phyloP scores from a whole-genome alignment of 2,329 filamentous ascomycete genomes.

The Talaromyces sp. region DNA sequence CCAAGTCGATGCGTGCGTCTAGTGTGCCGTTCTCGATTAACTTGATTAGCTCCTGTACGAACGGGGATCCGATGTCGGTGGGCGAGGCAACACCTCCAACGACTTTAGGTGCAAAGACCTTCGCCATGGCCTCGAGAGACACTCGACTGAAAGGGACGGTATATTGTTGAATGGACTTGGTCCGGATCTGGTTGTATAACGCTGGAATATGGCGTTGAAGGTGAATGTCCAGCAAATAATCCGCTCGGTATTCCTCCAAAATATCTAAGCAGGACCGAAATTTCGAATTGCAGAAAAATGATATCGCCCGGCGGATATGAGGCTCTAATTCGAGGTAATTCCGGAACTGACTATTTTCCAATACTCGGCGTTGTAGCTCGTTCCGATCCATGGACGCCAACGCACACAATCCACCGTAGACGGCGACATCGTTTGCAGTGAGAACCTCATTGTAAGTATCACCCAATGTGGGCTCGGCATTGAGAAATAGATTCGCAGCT shows the following conservation, averaged over 20 bases:
- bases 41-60: slow-evolving; percentile 59
- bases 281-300: slow-evolving; percentile 81
- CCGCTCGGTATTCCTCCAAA: slow-evolving; percentile 71
- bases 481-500: slow-evolving; percentile 68
- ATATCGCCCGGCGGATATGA: slow-evolving; percentile 85
- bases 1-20: slow-evolving; percentile 76
- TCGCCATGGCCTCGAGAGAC: slow-evolving; percentile 70
- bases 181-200: slow-evolving; percentile 71
- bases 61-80: slow-evolving; percentile 52
- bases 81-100: slow-evolving; percentile 46
- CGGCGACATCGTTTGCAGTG: slow-evolving; percentile 80
- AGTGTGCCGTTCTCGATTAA: slow-evolving; percentile 72
- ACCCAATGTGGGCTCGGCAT: slow-evolving; percentile 53
- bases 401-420: slow-evolving; percentile 86
- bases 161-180: slow-evolving; percentile 90
- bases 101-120: slow-evolving; percentile 59
- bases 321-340: slow-evolving; percentile 87
- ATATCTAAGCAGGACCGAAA: slow-evolving; percentile 81
- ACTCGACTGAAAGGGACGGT: slow-evolving; percentile 86
- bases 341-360: slow-evolving; percentile 77
- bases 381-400: slow-evolving; percentile 81
- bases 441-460: slow-evolving; percentile 64
- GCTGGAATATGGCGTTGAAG: slow-evolving; percentile 66
- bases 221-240: slow-evolving; percentile 88
- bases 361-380: slow-evolving; percentile 67